Conservation (phyloP, 768 basidiomycete genomes). For the Hysterangium stoloniferum region DNA sequence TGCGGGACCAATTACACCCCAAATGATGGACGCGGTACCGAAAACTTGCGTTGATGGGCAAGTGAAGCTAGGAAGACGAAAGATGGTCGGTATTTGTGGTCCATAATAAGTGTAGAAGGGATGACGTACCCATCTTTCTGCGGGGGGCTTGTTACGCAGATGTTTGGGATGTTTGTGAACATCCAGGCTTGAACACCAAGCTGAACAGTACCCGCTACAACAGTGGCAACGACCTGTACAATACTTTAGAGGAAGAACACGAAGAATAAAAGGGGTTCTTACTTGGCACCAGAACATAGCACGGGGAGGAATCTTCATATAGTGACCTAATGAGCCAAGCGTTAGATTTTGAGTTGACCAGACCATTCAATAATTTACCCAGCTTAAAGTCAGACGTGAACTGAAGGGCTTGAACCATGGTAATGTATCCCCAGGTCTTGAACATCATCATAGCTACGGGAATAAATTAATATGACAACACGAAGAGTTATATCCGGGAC, state of each 20-base stretch:
- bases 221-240: slow-evolving; percentile 25
- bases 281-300: slow-evolving; percentile 68
- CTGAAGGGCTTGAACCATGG: slow-evolving; percentile 51
- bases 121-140: slow-evolving; percentile 14
- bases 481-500: too few species aligned
- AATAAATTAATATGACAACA: background rate
- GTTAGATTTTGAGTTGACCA: too few species aligned
- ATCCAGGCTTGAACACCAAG: slow-evolving; percentile 30
- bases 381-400: slow-evolving; percentile 77
- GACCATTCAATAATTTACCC: slow-evolving; percentile 25
- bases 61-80: slow-evolving; percentile 16
- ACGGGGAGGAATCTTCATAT: slow-evolving; percentile 85
- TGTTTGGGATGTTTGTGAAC: slow-evolving; percentile 42
- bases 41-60: slow-evolving; percentile 31
- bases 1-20: slow-evolving; percentile 61
- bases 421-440: slow-evolving; percentile 52
- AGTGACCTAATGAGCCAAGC: slow-evolving; percentile 52
- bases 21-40: slow-evolving; percentile 31
- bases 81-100: too few species aligned
- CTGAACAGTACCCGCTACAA: slow-evolving; percentile 37
- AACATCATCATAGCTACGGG: slow-evolving; percentile 58
- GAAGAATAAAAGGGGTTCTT: slow-evolving; percentile 10
- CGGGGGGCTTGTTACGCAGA: slow-evolving; percentile 21
- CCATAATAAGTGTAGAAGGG: too few species aligned
- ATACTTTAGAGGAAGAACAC: too few species aligned